Percentiles rank a stretch among this genome's conserved stretches.
These are phyloP conservation scores for Yamadazyma blattariae DNA, from an alignment of 1,139 yeast genomes.

Conservation along the genomic window DNA sequence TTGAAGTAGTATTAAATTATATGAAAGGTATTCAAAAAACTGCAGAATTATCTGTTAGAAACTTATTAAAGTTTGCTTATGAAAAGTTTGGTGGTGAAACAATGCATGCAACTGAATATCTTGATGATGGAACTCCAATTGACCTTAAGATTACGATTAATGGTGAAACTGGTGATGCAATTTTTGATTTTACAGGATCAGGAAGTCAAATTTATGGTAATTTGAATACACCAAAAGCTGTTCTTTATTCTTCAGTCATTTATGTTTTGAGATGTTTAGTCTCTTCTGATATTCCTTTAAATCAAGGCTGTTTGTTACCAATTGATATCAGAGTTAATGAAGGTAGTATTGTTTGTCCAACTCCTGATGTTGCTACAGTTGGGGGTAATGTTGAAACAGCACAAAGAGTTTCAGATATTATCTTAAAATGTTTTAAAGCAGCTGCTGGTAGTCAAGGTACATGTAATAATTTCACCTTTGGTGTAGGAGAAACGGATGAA, in stretches of 20 bases:
- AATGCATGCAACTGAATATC: slow-evolving; percentile 44
- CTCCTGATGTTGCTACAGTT: slow-evolving; percentile 38
- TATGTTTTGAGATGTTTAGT: slow-evolving; percentile 35
- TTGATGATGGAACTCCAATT: slow-evolving; percentile 62
- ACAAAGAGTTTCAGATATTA: slow-evolving; percentile 31
- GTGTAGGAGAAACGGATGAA: slow-evolving; percentile 33
- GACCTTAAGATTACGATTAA: slow-evolving; percentile 40
- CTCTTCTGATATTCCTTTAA: slow-evolving; percentile 40
- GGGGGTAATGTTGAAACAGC: slow-evolving; percentile 47
- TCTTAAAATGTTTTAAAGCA: slow-evolving; percentile 54
- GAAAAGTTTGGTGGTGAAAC: too few relatives aligned
- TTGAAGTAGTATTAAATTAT: slow-evolving; percentile 32
- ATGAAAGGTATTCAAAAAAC: slow-evolving; percentile 41
- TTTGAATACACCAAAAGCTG: slow-evolving; percentile 38
- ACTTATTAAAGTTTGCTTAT: slow-evolving; percentile 35
- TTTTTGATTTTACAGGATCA: slow-evolving; percentile 7
- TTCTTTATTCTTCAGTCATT: slow-evolving; percentile 33
- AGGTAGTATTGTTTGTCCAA: slow-evolving; percentile 33
- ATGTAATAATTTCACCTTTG: slow-evolving; percentile 43
- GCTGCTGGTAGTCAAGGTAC: slow-evolving; percentile 47
- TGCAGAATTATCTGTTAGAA: slow-evolving; percentile 42
- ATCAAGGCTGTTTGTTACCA: slow-evolving; percentile 42
- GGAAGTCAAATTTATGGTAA: slow-evolving; percentile 27
- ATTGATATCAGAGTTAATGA: slow-evolving; percentile 33
- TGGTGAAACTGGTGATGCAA: slow-evolving; percentile 12